phyloP scores from a whole-genome alignment of 192 early-diverging fungal species.

The Coemansia sp. region DNA sequence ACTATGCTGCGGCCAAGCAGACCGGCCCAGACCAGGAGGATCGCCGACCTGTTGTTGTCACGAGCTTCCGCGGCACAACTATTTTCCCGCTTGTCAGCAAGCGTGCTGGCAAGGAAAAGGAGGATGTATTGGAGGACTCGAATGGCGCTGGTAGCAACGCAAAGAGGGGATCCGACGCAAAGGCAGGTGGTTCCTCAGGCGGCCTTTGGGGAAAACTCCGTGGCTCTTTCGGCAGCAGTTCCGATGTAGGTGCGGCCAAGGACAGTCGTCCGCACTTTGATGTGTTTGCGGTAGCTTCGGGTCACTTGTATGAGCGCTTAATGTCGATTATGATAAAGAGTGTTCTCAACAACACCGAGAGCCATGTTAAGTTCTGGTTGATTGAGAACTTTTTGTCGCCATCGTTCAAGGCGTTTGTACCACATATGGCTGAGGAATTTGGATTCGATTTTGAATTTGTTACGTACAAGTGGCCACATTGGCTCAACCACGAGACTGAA shows the following conservation, averaged over 20 bases:
- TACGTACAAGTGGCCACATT: constrained; percentile 98
- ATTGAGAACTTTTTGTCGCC: constrained; percentile 98
- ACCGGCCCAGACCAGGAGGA: constrained; percentile 15
- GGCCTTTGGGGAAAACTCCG: constrained; percentile 43
- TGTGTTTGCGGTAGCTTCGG: constrained; percentile 97
- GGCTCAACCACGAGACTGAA: constrained; percentile 86
- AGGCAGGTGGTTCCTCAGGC: background rate
- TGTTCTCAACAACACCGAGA: constrained; percentile 84
- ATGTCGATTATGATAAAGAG: constrained; percentile 95
- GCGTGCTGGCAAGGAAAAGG: constrained; percentile 74
- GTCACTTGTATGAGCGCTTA: constrained; percentile 97
- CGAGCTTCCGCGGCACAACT: constrained; percentile 76
- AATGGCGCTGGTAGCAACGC: constrained; percentile 13
- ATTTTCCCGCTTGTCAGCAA: constrained; percentile 79
- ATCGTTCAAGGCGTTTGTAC: constrained; percentile 91
- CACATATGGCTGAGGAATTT: constrained; percentile 79
- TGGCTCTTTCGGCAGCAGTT: constrained; percentile 12
- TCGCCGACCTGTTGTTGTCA: constrained; percentile 57
- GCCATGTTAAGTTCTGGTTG: constrained; percentile 96
- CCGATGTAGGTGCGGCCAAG: background rate
- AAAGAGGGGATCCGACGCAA: background rate
- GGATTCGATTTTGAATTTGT: constrained; percentile 94
- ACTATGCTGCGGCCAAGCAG: constrained; percentile 31
- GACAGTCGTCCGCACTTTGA: constrained; percentile 64
- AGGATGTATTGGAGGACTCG: constrained; percentile 60